These are phyloP conservation scores for Cardamine occulta DNA, from an alignment of 345 rosid species.

Conservation along the genomic window DNA sequence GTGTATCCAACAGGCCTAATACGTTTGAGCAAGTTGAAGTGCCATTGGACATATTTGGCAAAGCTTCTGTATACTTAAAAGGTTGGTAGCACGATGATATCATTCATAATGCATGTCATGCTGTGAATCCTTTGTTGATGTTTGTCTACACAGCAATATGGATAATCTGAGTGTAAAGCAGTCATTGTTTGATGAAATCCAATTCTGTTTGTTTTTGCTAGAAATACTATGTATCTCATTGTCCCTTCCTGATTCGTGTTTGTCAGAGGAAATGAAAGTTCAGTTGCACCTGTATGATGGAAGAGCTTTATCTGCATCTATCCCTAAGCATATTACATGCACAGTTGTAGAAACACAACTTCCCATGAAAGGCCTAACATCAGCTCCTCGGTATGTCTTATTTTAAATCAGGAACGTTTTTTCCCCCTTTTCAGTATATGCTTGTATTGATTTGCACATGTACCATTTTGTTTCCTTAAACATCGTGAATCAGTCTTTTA, in stretches of 20 bases:
- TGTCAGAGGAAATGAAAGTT: slow-evolving; percentile 87
- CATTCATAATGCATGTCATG: background rate
- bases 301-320: slow-evolving; percentile 69
- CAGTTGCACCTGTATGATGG: slow-evolving; percentile 73
- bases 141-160: background rate
- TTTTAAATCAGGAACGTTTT: background rate
- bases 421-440: background rate
- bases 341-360: slow-evolving; percentile 69
- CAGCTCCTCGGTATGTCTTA: slow-evolving; percentile 67
- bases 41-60: slow-evolving; percentile 74
- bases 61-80: slow-evolving; percentile 71
- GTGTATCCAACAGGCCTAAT: slow-evolving; percentile 56
- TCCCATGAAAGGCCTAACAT: slow-evolving; percentile 65
- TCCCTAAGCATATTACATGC: slow-evolving; percentile 84
- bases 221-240: background rate
- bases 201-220: background rate
- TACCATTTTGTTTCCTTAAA: background rate
- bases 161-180: background rate
- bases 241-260: slow-evolving; percentile 15
- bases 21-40: slow-evolving; percentile 90
- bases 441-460: background rate
- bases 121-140: slow-evolving; percentile 6
- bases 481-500: background rate
- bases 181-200: background rate
- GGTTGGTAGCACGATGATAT: slow-evolving; percentile 49